Base-by-base conservation (phyloP, 805 yeast species). In the Clavispora carvajalis region DNA sequence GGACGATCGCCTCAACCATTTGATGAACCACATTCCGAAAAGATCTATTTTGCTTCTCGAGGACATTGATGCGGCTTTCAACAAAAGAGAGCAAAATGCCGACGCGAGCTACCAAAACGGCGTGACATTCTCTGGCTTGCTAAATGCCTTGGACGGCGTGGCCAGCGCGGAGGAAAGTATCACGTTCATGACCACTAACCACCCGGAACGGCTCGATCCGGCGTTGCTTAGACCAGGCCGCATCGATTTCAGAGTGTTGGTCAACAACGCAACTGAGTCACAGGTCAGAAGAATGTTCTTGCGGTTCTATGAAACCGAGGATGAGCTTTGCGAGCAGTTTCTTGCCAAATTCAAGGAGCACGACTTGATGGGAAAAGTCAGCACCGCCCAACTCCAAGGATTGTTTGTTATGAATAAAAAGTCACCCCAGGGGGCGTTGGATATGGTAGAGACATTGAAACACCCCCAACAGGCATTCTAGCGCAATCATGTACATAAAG, bases 181-280 rank as follows among this genome's bases (percentile, higher is more conserved):
- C 24, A 91, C 97, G 0, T 93, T 93, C 62, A 93, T 93, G 99
- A 93, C 99, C 16, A 91, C 99, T 16, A 93, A 93, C 62, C 99
- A 93, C 57, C 96, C 97, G 0, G 98, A 93, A 47, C 79, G 79
- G 47, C 69, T 93, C 28, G 99, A 93, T 55, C 88, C 96, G 1
- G 99, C 99, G 0, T 73, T 93, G 33, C 66, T 93, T 59, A 74
- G 99, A 49, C 99, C 99, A 0, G 99, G 99, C 2, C 74, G 99
- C 62, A 82, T 93, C 23, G 99, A 93, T 58, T 80, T 73, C 60
- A 87, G 88, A 63, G 82, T 80, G 16, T 67, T 82, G 54, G 77
- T 93, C 29, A 93, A 85, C 49, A 86, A 91, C 60, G 98, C 98
- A n/a, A 73, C 91, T 0, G 77, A 77, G 31, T 73, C 74, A 56